Evolutionary conservation across 1,284 basidiomycete species (phyloP).

Genomic region (Cryptococcus sp.): DNA sequence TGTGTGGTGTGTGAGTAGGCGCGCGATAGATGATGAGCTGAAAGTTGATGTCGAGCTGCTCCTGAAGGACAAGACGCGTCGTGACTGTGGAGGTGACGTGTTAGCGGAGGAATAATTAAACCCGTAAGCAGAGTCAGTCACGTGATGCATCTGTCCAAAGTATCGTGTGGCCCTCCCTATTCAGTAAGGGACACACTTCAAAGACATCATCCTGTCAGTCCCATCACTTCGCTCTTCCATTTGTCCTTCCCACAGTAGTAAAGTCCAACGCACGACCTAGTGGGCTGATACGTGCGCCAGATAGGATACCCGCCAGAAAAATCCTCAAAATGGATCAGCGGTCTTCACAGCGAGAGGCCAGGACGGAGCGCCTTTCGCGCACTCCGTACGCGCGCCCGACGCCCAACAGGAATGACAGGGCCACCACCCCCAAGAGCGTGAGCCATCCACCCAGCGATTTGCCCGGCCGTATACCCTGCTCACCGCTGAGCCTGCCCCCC

Average conservation of each 20-base stretch:
- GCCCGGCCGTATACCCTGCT: neutral
- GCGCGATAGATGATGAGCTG: neutral
- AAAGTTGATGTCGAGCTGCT: neutral
- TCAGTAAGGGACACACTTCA: neutral
- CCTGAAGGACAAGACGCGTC: neutral
- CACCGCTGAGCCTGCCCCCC: neutral
- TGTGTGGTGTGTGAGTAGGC: neutral
- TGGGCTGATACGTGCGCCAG: no score
- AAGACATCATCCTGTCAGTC: neutral
- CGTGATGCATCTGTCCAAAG: no score
- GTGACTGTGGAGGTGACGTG: neutral
- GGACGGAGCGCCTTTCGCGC: constrained; percentile 26
- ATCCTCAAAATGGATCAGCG: constrained; percentile 29
- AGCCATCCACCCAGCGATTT: constrained; percentile 1
- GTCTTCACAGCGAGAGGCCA: constrained; percentile 31
- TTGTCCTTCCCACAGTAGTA: no score
- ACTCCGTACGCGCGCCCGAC: constrained; percentile 32
- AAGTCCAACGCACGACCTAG: no score
- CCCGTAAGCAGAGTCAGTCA: no score
- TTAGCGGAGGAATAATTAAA: neutral
- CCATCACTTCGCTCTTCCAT: no score
- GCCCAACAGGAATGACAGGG: constrained; percentile 9
- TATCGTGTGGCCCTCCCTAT: neutral
- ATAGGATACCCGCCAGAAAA: no score
- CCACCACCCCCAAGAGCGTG: constrained; percentile 12